Evolutionary conservation across 2,329 filamentous ascomycete genomes (phyloP), one percentile per base, ranked within the genome.

Genomic region (Pseudogymnoascus sp.): DNA sequence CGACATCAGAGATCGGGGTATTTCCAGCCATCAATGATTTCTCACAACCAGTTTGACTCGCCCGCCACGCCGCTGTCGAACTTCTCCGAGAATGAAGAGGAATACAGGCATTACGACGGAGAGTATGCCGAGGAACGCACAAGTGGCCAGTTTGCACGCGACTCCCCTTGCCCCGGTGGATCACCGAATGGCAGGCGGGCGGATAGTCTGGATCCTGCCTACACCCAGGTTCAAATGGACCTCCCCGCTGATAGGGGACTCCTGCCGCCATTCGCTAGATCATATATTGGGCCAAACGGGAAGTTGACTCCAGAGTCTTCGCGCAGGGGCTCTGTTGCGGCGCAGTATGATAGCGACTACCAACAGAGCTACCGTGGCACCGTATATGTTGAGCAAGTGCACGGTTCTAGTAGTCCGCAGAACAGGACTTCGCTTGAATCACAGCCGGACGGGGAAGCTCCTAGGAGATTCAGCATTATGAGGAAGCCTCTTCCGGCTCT

Each of bases 401-500:
- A 25, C 34, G 57, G 57, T 22, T 32, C 34, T 16, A 58, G 34
- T 20, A 39, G 34, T 16, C 57, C 57, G 8, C 34, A 12, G 32
- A 58, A 25, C 8, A 28, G 38, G 38, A 14, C n/a, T 54, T 43
- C 58, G 11, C 58, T 47, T 16, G 58, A 60, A 43, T 41, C 32
- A 1, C 57, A 37, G 32, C 57, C 38, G 30, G 12, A 34, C 6
- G 37, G 32, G 32, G 57, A 58, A 18, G 20, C 38, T 18, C 37
- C 57, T 11, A 37, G 47, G 39, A 60, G 62, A 32, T 65, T 64
- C 58, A 65, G 62, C 22, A 65, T 65, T 20, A 59, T 70, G 11
- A 73, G 76, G 37, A 79, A 79, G 62, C 77, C 77, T 2, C 68
- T 80, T 2, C 78, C 75, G 57, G 74, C 75, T 22, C 67, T 78